These are phyloP conservation scores for Verticillium albo-atrum DNA, from an alignment of 2,329 filamentous ascomycete genomes.

Conservation along the genomic window DNA sequence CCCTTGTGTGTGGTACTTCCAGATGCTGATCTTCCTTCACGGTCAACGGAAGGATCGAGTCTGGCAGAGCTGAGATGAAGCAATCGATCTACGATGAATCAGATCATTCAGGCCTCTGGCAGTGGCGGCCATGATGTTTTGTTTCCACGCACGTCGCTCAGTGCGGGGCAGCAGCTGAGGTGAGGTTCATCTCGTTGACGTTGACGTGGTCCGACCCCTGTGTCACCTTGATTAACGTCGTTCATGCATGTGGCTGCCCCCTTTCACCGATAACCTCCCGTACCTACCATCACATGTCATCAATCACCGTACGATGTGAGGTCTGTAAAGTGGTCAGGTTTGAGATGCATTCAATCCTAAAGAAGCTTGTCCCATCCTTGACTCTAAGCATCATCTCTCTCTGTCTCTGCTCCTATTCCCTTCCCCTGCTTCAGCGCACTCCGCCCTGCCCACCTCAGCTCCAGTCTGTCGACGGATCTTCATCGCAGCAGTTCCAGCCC, in stretches of 20 bases:
- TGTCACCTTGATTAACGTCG: not conserved
- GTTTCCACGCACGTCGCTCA: not conserved
- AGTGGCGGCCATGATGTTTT: not conserved
- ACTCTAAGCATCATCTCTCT: no score
- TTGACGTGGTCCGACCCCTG: not conserved
- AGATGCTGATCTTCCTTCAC: not conserved
- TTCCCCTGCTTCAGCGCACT: no score
- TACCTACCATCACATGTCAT: not conserved
- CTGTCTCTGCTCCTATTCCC: no score
- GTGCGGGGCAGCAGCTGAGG: not conserved
- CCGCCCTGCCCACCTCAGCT: no score
- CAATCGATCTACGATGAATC: not conserved
- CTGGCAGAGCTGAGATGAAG: not conserved
- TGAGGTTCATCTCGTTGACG: not conserved
- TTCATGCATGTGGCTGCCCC: not conserved
- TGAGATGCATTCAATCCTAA: no score
- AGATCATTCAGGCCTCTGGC: not conserved
- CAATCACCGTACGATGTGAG: not conserved
- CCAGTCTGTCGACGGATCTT: no score
- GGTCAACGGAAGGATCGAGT: not conserved
- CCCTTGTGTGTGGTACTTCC: not conserved
- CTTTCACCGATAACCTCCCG: not conserved
- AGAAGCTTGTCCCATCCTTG: no score
- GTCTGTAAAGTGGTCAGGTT: no score
- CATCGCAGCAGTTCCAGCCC: no score